A percentile compares a stretch with the other conserved stretches of the same genome.
Evolutionary conservation across 2,329 filamentous ascomycete species (phyloP).

Genomic region (Diaporthe ampelina): DNA sequence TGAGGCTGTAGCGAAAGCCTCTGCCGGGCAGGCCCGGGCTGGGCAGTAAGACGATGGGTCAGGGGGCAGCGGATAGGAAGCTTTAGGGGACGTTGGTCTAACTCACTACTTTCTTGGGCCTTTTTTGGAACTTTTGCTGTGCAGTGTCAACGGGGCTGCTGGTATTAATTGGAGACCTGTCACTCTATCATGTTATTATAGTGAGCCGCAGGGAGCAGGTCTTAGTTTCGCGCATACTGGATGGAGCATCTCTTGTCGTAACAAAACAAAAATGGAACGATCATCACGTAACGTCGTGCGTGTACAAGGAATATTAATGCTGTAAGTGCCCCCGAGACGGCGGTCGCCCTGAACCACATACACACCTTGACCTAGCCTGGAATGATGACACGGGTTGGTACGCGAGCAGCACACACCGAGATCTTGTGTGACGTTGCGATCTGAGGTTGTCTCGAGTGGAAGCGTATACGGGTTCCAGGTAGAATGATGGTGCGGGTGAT

Average conservation of each 20-base stretch:
- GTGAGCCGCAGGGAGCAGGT: background rate
- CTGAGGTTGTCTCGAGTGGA: conserved; percentile 30
- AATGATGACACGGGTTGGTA: background rate
- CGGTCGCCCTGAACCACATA: background rate
- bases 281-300: background rate
- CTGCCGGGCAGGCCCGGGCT: conserved; percentile 39
- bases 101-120: conserved; percentile 24
- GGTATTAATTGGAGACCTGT: background rate
- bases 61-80: conserved; percentile 32
- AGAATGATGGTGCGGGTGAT: background rate
- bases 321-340: conserved; percentile 18
- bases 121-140: background rate
- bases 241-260: conserved; percentile 3
- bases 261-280: background rate
- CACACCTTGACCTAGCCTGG: background rate
- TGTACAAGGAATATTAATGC: background rate
- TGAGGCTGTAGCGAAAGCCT: conserved; percentile 34
- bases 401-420: background rate
- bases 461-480: conserved; percentile 33
- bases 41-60: conserved; percentile 27
- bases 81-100: conserved; percentile 40
- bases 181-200: background rate
- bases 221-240: conserved; percentile 3
- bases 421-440: conserved; percentile 24
- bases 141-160: background rate